phyloP scores from a whole-genome alignment of 1,139 yeast genomes.

The Suzukiozyma palmioleophila region DNA sequence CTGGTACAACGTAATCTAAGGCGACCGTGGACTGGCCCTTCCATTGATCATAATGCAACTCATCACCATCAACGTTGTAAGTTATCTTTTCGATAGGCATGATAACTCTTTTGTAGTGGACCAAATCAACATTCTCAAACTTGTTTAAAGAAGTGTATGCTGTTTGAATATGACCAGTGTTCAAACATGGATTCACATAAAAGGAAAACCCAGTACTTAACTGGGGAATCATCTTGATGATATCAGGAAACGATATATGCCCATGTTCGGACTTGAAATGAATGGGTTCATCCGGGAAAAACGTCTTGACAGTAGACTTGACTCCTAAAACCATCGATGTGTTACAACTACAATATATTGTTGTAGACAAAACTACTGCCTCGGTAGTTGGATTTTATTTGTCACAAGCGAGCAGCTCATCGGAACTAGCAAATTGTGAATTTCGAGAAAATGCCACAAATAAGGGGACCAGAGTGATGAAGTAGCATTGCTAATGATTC shows the following conservation, averaged over 20 bases:
- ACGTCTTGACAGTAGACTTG: slow-evolving; percentile 23
- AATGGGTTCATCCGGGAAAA: slow-evolving; percentile 25
- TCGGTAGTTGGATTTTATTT: not conserved
- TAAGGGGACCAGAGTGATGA: no score
- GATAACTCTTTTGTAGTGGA: slow-evolving; percentile 36
- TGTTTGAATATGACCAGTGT: slow-evolving; percentile 44
- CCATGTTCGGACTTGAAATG: slow-evolving; percentile 16
- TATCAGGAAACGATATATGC: slow-evolving; percentile 17
- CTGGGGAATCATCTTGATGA: slow-evolving; percentile 30
- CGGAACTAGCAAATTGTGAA: no score
- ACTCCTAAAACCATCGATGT: slow-evolving; percentile 10
- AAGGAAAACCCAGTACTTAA: slow-evolving; percentile 28
- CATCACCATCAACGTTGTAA: slow-evolving; percentile 26
- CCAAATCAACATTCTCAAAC: slow-evolving; percentile 31
- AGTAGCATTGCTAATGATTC: no score
- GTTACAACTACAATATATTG: not conserved
- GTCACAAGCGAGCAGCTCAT: no score
- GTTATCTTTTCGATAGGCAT: slow-evolving; percentile 27
- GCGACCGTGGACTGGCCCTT: slow-evolving; percentile 38
- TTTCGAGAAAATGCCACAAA: no score
- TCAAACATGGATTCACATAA: slow-evolving; percentile 34
- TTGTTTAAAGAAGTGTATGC: slow-evolving; percentile 41
- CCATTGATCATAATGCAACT: slow-evolving; percentile 38
- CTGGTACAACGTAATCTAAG: slow-evolving; percentile 35
- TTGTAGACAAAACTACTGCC: not conserved